These are phyloP conservation scores for Cadophora sp. DNA, from an alignment of 2,329 filamentous ascomycete genomes.

Conservation along the genomic window DNA sequence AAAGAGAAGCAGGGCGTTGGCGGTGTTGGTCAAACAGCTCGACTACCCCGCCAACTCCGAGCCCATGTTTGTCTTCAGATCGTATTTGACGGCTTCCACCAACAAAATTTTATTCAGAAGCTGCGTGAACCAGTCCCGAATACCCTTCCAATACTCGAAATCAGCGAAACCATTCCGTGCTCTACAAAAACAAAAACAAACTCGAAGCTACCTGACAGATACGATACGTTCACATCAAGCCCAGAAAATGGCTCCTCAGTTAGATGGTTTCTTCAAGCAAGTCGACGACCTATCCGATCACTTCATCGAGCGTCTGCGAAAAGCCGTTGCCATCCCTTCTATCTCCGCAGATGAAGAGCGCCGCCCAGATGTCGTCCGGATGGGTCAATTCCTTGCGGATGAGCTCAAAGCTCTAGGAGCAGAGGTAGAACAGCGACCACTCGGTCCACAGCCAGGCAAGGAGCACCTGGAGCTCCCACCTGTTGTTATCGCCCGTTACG, in stretches of 20 bases:
- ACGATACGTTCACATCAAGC: slow-evolving; percentile 57
- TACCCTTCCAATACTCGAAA: background rate
- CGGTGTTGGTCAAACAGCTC: background rate
- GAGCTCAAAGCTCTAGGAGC: slow-evolving; percentile 87
- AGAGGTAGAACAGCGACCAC: slow-evolving; percentile 81
- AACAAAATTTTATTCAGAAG: background rate
- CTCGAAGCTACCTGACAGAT: slow-evolving; percentile 39
- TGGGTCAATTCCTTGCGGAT: slow-evolving; percentile 88
- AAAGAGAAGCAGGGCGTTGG: slow-evolving; percentile 4
- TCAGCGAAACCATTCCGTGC: background rate
- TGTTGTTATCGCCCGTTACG: slow-evolving; percentile 90
- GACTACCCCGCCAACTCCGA: slow-evolving; percentile 14
- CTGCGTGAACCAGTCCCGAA: background rate
- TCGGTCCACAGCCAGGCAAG: slow-evolving; percentile 92
- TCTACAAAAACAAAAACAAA: background rate
- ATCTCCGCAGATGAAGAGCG: slow-evolving; percentile 90
- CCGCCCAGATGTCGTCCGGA: slow-evolving; percentile 91
- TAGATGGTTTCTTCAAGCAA: slow-evolving; percentile 92
- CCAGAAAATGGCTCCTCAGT: slow-evolving; percentile 80
- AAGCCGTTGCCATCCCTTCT: slow-evolving; percentile 95
- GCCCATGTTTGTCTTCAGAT: slow-evolving; percentile 7
- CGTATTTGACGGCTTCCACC: slow-evolving; percentile 5
- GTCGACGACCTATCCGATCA: slow-evolving; percentile 79
- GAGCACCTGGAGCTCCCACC: slow-evolving; percentile 91
- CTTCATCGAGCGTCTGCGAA: slow-evolving; percentile 89